These are phyloP conservation scores for Bruguiera parviflora DNA, from an alignment of 345 rosid genomes.

Conservation along the genomic window DNA sequence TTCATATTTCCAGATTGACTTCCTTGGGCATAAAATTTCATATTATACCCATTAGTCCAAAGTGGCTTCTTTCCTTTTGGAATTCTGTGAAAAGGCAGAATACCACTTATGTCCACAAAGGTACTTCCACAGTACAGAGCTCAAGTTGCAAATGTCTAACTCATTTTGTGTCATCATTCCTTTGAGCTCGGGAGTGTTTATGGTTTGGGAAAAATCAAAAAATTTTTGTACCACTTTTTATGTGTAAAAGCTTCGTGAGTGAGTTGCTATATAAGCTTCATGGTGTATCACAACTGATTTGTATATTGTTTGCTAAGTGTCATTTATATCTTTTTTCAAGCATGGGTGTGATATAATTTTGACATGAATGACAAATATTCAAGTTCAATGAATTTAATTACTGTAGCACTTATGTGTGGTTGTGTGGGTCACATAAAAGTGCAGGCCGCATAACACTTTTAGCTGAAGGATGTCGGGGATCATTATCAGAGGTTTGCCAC, in stretches of 20 bases:
- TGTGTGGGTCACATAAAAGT: conserved; percentile 16
- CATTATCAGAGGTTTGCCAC: conserved; percentile 77
- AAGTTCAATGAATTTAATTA: background rate
- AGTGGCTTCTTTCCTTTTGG: no score
- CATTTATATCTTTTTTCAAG: background rate
- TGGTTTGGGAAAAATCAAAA: background rate
- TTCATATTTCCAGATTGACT: no score
- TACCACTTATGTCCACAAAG: no score
- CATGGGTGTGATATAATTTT: background rate
- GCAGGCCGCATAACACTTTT: conserved; percentile 74
- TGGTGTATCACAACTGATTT: no score
- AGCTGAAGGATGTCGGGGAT: conserved; percentile 98
- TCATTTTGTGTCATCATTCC: background rate
- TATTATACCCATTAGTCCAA: no score
- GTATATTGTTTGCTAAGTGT: background rate
- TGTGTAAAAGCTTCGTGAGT: no score
- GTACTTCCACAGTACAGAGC: no score
- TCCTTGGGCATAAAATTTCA: no score
- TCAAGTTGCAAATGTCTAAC: background rate
- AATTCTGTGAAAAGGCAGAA: no score
- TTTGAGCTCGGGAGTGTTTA: background rate
- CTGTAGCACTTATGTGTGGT: background rate
- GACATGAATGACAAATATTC: background rate
- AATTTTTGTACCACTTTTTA: background rate
- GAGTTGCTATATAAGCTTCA: no score